These are phyloP conservation scores for Eucalyptus marginata DNA, from an alignment of 345 rosid species.

Conservation along the genomic window DNA sequence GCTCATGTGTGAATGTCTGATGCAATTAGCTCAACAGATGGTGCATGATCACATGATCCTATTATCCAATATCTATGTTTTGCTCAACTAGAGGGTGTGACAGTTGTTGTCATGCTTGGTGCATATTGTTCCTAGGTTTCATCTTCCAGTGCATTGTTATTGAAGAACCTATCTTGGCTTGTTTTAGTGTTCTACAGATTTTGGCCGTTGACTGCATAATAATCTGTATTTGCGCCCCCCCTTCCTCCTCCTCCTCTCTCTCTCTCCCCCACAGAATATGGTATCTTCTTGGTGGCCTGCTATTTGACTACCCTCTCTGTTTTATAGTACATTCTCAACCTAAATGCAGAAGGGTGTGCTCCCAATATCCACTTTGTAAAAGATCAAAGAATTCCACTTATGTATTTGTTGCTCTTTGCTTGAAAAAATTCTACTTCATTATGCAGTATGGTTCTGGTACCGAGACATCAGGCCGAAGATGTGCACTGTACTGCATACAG, in stretches of 20 bases:
- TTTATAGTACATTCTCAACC: neutral
- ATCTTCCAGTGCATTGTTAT: neutral
- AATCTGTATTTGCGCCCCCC: neutral
- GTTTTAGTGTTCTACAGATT: neutral
- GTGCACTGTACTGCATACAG: neutral
- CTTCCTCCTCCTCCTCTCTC: neutral
- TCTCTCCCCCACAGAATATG: neutral
- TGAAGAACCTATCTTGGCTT: neutral
- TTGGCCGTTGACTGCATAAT: neutral
- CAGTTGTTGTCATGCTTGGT: neutral
- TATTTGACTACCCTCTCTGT: neutral
- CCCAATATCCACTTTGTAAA: neutral
- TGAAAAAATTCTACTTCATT: neutral
- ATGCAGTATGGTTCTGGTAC: neutral
- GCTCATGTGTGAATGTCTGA: neutral
- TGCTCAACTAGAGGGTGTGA: neutral
- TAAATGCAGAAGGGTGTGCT: neutral
- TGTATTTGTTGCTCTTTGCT: neutral
- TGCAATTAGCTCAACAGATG: neutral
- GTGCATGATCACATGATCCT: neutral
- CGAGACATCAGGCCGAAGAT: neutral
- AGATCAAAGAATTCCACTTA: neutral
- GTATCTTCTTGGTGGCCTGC: neutral
- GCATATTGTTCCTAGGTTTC: neutral
- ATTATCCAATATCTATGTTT: neutral